Percentiles rank a stretch among this genome's conserved stretches.
These are phyloP conservation scores for Dillenia turbinata DNA, from an alignment of 164 flowering plant species.

Conservation along the genomic window DNA sequence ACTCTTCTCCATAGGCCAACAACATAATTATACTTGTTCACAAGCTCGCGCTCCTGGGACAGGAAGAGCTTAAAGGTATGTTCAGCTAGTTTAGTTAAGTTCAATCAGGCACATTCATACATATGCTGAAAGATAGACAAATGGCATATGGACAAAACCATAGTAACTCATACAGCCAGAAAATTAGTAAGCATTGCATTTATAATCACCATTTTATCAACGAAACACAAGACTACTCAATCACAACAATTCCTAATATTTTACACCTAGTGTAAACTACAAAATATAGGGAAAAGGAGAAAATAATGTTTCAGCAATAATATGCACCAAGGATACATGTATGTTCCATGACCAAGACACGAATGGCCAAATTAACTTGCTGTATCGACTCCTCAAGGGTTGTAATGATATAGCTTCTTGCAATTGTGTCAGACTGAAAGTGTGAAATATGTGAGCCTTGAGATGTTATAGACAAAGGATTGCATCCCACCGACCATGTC, in stretches of 20 bases:
- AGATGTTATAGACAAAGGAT: conserved; percentile 75
- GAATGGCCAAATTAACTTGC: conserved; percentile 80
- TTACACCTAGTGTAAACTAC: no score
- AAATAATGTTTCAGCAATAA: background rate
- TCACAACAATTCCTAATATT: no score
- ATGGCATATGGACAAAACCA: no score
- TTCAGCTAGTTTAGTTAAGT: conserved; percentile 67
- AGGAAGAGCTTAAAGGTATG: conserved; percentile 70
- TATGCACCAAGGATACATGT: conserved; percentile 75
- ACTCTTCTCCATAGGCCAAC: conserved; percentile 95
- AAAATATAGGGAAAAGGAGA: background rate
- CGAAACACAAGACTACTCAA: background rate
- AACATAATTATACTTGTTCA: conserved; percentile 76
- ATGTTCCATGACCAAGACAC: conserved; percentile 66
- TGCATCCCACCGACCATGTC: conserved; percentile 99
- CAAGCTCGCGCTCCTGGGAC: conserved; percentile 68
- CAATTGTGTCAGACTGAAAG: conserved; percentile 88
- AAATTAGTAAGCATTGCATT: no score
- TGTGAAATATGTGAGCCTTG: conserved; percentile 85
- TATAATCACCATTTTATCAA: no score
- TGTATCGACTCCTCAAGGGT: conserved; percentile 87
- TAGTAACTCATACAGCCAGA: no score
- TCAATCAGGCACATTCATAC: no score
- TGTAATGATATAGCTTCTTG: conserved; percentile 89
- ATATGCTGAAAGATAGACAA: no score